Evolutionary conservation across 2,329 filamentous ascomycete genomes (phyloP).

Genomic region (Colletotrichum sublineola): DNA sequence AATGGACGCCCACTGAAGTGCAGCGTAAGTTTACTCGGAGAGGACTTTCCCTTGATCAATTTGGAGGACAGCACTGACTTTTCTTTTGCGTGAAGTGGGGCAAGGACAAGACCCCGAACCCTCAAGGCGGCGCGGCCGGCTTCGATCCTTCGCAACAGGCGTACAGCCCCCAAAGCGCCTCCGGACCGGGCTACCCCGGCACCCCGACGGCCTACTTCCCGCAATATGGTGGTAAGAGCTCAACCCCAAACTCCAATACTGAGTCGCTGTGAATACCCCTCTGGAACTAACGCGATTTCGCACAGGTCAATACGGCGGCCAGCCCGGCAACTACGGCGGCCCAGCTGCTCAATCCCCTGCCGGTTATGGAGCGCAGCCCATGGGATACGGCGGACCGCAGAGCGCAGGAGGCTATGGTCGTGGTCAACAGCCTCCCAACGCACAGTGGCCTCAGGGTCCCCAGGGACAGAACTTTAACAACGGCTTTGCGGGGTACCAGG

Average conservation of each 20-base stretch:
- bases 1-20: slow-evolving; percentile 98
- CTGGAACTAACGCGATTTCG: slow-evolving; percentile 47
- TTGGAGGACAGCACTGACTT: slow-evolving; percentile 34
- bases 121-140: slow-evolving; percentile 66
- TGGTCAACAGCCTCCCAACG: slow-evolving; percentile 72
- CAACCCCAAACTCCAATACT: neutral
- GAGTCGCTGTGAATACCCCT: neutral
- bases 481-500: slow-evolving; percentile 74
- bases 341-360: slow-evolving; percentile 73
- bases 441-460: slow-evolving; percentile 66
- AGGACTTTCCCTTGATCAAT: neutral
- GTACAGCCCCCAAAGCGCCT: slow-evolving; percentile 80
- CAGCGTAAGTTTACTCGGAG: slow-evolving; percentile 78
- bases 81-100: slow-evolving; percentile 81
- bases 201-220: slow-evolving; percentile 89
- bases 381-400: slow-evolving; percentile 78
- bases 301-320: slow-evolving; percentile 70
- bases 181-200: slow-evolving; percentile 79
- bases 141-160: slow-evolving; percentile 83
- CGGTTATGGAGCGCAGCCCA: slow-evolving; percentile 75
- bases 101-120: slow-evolving; percentile 94
- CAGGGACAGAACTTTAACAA: slow-evolving; percentile 71
- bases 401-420: slow-evolving; percentile 89
- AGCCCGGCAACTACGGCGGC: slow-evolving; percentile 76
- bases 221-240: slow-evolving; percentile 84